Evolutionary conservation across 176 grass and related monocot genomes (phyloP).

Genomic region (Raddia guianensis): DNA sequence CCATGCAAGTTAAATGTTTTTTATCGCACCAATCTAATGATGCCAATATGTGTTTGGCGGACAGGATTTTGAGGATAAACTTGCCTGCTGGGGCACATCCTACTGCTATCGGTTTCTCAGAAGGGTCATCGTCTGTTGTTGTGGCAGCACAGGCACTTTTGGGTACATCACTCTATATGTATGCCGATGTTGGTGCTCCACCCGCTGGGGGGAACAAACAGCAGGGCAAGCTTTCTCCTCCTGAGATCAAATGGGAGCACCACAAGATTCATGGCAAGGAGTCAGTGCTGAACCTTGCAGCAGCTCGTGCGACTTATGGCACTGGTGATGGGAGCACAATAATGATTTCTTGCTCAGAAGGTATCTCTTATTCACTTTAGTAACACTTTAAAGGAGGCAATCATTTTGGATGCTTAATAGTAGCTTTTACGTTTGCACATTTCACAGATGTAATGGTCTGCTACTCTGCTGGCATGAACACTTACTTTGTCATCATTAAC

Average conservation of each 20-base stretch:
- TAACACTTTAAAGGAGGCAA: not conserved
- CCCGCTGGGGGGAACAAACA: slow-evolving; percentile 57
- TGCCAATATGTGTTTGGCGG: not conserved
- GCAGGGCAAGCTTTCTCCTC: slow-evolving; percentile 67
- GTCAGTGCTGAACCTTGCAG: slow-evolving; percentile 77
- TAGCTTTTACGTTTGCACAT: not conserved
- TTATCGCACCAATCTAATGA: not conserved
- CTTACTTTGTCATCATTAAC: not conserved
- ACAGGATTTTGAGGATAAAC: slow-evolving; percentile 81
- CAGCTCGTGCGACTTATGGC: slow-evolving; percentile 73
- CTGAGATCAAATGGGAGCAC: slow-evolving; percentile 94
- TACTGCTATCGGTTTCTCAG: slow-evolving; percentile 76
- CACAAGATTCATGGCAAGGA: slow-evolving; percentile 80
- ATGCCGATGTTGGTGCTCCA: slow-evolving; percentile 76
- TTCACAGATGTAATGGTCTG: not conserved
- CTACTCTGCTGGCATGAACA: not conserved
- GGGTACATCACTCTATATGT: slow-evolving; percentile 91
- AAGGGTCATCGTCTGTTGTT: slow-evolving; percentile 75
- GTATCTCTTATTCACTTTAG: slow-evolving; percentile 24
- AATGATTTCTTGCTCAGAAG: slow-evolving; percentile 90
- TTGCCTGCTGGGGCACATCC: slow-evolving; percentile 90
- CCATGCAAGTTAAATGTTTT: not conserved
- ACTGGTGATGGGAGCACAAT: slow-evolving; percentile 87
- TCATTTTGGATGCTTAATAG: not conserved
- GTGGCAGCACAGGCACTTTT: slow-evolving; percentile 75